Percentiles rank a stretch among this genome's conserved stretches.
phyloP scores from a whole-genome alignment of 768 basidiomycete species.

The Tephrocybe rancida region DNA sequence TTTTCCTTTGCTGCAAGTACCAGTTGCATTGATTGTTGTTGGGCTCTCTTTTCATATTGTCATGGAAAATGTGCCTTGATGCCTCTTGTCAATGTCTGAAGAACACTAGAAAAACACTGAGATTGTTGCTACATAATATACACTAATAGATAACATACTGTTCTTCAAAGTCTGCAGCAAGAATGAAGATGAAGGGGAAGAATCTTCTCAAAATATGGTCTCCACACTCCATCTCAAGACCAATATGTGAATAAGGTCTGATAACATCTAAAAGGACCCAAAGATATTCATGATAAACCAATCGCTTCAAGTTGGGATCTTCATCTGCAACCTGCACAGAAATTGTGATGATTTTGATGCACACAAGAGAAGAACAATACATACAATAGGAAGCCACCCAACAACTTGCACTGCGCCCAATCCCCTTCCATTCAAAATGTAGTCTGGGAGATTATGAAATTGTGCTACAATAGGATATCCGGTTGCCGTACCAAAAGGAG shows the following conservation, averaged over 20 bases:
- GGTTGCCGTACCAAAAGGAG: constrained; percentile 35
- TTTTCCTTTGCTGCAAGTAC: too few species aligned
- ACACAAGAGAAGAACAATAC: not conserved
- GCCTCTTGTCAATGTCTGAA: constrained; percentile 23
- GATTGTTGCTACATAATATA: not conserved
- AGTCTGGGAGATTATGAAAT: constrained; percentile 29
- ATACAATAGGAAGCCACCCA: constrained; percentile 38
- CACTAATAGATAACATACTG: constrained; percentile 24
- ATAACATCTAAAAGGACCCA: constrained; percentile 20
- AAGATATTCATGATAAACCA: constrained; percentile 30
- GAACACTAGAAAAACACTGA: constrained; percentile 36
- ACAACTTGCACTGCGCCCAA: constrained; percentile 36
- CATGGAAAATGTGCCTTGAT: constrained; percentile 2
- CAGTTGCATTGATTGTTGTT: too few species aligned
- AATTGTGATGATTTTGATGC: not conserved
- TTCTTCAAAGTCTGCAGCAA: constrained; percentile 35
- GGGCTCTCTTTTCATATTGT: too few species aligned
- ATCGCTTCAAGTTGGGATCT: constrained; percentile 23
- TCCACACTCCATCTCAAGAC: constrained; percentile 15
- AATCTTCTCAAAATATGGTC: constrained; percentile 11
- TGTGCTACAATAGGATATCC: constrained; percentile 38
- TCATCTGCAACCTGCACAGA: constrained; percentile 3
- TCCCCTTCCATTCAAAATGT: constrained; percentile 33
- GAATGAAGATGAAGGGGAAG: constrained; percentile 28
- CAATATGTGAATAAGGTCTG: constrained; percentile 5